phyloP scores from a whole-genome alignment of 768 basidiomycete species.

The Dendrothele bispora region DNA sequence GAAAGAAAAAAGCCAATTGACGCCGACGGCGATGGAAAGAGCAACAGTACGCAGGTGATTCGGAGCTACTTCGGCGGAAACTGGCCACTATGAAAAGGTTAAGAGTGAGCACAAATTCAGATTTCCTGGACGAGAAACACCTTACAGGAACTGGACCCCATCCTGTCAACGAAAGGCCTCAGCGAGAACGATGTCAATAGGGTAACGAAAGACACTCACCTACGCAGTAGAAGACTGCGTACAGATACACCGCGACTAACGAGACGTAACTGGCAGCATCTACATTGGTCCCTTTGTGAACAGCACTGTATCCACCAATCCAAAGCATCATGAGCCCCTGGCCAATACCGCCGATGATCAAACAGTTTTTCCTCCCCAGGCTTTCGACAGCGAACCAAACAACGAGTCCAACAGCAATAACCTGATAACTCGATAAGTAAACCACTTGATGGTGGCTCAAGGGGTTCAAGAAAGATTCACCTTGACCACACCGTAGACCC shows the following conservation, averaged over 20 bases:
- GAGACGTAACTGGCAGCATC: conserved; percentile 43
- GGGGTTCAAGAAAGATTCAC: conserved; percentile 15
- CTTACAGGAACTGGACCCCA: conserved; percentile 20
- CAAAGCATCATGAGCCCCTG: conserved; percentile 50
- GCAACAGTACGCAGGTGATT: conserved; percentile 41
- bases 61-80: conserved; percentile 39
- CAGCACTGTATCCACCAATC: conserved; percentile 40
- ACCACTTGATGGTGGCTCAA: too few relatives aligned
- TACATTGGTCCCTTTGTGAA: conserved; percentile 29
- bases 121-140: too few relatives aligned
- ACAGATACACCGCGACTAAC: conserved; percentile 45
- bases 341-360: conserved; percentile 49
- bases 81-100: too few relatives aligned
- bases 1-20: conserved; percentile 49
- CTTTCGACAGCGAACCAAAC: conserved; percentile 48
- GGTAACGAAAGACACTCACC: conserved; percentile 39
- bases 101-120: not conserved
- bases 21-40: conserved; percentile 35
- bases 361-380: conserved; percentile 47
- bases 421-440: too few relatives aligned
- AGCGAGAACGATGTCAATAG: too few relatives aligned
- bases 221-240: conserved; percentile 46
- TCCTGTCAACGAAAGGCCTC: conserved; percentile 31
- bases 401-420: conserved; percentile 37
- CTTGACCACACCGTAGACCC: conserved; percentile 36